Base-by-base conservation (phyloP, 768 basidiomycete species). In the Lactarius vividus region DNA sequence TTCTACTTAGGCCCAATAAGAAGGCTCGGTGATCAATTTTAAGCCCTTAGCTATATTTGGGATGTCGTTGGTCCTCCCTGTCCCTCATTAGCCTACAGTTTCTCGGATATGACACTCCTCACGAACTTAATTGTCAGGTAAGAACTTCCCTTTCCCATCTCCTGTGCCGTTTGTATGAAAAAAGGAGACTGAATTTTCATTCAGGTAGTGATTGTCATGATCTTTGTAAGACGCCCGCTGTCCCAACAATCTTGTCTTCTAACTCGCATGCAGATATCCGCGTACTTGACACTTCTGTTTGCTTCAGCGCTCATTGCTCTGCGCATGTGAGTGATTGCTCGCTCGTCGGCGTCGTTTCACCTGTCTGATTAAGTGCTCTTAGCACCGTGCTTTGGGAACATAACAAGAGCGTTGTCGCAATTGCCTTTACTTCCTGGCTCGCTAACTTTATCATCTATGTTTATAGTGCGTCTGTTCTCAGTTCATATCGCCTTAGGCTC, bases 281-380 rank as follows among this genome's bases (percentile, higher is more conserved):
- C n/a, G 6, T 56, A 15, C 29, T 15, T 61, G 31, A 16, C 55
- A 13, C 49, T 65, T 46, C 15, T 61, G 2, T 68, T 28, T n/a
- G 59, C 67, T 10, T 65, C 67, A 33, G 57, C 44, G 10, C 63
- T 68, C 16, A 61, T 58, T 33, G 35, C 64, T 28, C 46, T 65
- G 15, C 67, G 67, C 44, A 42, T 68, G 66, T 68, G 40, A 40
- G 65, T 20, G 10, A 13, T 52, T 35, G 46, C 42, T 29, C 33
- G 20, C 11, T 26, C 23, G 2, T 33, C 8, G 28, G 16, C 18
- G 18, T 56, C 18, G 7, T 33, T 52, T n/a, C n/a, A 8, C 2
- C 23, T 2, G 2, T 18, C 44, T 57, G 10, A 57, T 33, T 16
- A 15, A n/a, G 28, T 28, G 13, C n/a, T 52, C 28, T 42, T 46